Base-by-base conservation (phyloP, 2,329 filamentous ascomycete species). In the Fusarium udum region DNA sequence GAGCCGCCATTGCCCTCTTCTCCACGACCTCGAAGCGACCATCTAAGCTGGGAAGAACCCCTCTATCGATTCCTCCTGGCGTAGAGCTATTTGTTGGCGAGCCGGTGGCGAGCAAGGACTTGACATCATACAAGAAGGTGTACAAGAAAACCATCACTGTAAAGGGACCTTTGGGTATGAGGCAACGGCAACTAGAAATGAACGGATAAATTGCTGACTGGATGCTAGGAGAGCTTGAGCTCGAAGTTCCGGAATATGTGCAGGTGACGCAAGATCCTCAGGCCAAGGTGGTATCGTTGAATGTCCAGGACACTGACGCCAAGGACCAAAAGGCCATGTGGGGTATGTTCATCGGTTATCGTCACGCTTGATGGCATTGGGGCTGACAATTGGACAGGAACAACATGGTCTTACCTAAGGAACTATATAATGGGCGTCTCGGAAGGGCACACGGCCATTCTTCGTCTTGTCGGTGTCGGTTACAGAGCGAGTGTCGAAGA, bases 391-490 rank as follows among this genome's bases (percentile, higher is more conserved):
- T 61, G 49, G 31, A 26, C 72, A 97, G 95, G 95, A 72, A 98
- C 95, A 11, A 93, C 91, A 49, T 95, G 96, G 85, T 92, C 95
- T 39, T 95, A 97, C 80, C 88, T 99, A 61, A 92, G 93, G 78
- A 97, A 96, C 82, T 91, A 97, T 85, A 93, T 99, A 70, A 90
- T 95, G 72, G 96, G 96, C 67, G 96, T 99, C 28, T 97, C 94
- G 42, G 96, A 99, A 88, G 96, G 96, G 40, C 96, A 99, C 84
- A 95, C 94, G 24, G 95, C 95, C 39, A 95, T 99, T 77, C 87
- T 99, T 60, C 92, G 95, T 73, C 88, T 99, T 60, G 95, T 98
- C 34, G 96, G 96, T 79, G 96, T 99, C 67, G 96, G 96, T 69
- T 99, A 98, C 88, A 90, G 95, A 83, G 96, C 96, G 22, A 93